phyloP scores from a whole-genome alignment of 179 eudicot genomes.

The Nepenthes alata region DNA sequence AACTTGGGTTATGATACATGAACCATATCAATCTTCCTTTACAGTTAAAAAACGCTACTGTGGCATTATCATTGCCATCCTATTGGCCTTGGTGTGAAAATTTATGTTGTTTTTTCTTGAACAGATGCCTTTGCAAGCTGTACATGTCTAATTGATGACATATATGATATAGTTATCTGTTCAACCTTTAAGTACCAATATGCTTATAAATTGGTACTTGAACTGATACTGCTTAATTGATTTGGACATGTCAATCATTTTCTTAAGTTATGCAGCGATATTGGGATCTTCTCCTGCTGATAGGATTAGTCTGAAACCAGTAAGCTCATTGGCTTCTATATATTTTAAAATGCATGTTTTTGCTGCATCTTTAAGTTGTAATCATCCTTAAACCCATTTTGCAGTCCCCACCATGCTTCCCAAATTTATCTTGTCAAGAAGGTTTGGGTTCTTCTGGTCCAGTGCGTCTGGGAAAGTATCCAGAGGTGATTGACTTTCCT shows the following conservation, averaged over 20 bases:
- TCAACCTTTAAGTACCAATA: background rate
- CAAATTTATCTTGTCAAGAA: constrained; percentile 45
- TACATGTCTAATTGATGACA: no score
- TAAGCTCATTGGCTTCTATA: constrained; percentile 21
- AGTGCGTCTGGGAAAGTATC: constrained; percentile 67
- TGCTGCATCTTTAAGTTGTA: background rate
- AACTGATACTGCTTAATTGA: constrained; percentile 5
- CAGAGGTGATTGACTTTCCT: constrained; percentile 42
- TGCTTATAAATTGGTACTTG: background rate
- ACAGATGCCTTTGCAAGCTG: no score
- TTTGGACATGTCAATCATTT: constrained; percentile 6
- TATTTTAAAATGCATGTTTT: background rate
- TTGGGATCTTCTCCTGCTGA: constrained; percentile 81
- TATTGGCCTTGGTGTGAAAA: no score
- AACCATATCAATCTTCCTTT: no score
- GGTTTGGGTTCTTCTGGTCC: constrained; percentile 35
- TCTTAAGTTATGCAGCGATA: constrained; percentile 82
- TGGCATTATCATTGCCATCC: no score
- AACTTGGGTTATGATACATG: no score
- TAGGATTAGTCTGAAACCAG: constrained; percentile 64
- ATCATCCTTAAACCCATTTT: constrained; percentile 11
- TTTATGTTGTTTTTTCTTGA: no score
- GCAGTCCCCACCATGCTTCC: constrained; percentile 78
- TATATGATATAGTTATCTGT: background rate
- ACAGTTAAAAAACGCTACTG: no score